phyloP scores from a whole-genome alignment of 106 monocot genomes.

The Xerophyta viscosa region DNA sequence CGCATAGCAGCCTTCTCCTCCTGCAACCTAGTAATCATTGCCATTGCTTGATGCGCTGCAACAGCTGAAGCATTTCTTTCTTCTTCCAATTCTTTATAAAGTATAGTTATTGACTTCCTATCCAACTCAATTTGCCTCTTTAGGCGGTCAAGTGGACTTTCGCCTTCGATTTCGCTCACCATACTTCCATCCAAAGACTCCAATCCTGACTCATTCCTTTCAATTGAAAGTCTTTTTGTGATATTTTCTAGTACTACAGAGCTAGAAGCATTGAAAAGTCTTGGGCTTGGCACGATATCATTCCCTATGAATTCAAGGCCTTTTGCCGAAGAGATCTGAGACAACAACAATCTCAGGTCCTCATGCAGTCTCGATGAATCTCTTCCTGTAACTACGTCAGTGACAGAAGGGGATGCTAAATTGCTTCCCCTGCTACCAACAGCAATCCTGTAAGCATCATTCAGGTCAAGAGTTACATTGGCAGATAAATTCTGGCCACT shows the following conservation, averaged over 20 bases:
- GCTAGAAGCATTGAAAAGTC: constrained; percentile 26
- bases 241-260: constrained; percentile 31
- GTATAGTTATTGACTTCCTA: constrained; percentile 56
- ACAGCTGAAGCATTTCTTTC: constrained; percentile 87
- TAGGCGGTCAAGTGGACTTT: constrained; percentile 41
- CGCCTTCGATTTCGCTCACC: constrained; percentile 73
- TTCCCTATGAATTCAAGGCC: constrained; percentile 16
- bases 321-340: constrained; percentile 25
- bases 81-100: constrained; percentile 86
- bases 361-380: constrained; percentile 52
- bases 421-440: constrained; percentile 27
- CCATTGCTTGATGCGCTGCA: constrained; percentile 87
- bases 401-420: constrained; percentile 25
- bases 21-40: constrained; percentile 94
- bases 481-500: constrained; percentile 17
- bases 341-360: constrained; percentile 38
- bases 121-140: constrained; percentile 72
- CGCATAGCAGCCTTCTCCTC: constrained; percentile 96
- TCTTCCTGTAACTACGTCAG: constrained; percentile 39
- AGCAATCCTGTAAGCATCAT: constrained; percentile 65
- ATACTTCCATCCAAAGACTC: constrained; percentile 68
- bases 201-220: constrained; percentile 63
- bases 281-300: constrained; percentile 25
- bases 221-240: constrained; percentile 46
- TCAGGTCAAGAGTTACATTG: constrained; percentile 35